Percentiles rank a stretch among this genome's conserved stretches.
Evolutionary conservation across 2,329 filamentous ascomycete species (phyloP).

Genomic region (Xylariaceae sp.): DNA sequence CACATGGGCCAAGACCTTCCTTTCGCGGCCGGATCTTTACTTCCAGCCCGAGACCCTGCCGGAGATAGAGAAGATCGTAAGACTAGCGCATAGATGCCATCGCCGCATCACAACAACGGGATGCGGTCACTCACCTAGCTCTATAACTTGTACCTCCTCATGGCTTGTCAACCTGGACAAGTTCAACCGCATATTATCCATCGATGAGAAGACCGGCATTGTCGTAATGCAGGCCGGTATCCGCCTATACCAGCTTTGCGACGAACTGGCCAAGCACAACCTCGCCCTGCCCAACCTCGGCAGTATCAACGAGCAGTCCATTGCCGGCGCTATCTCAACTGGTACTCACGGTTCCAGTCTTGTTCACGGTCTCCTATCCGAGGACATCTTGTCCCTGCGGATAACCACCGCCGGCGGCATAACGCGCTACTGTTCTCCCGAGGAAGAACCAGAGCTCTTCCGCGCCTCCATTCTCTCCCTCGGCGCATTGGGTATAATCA

Average conservation of each 20-base stretch:
- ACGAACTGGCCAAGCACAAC: slow-evolving; percentile 66
- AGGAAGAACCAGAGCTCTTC: slow-evolving; percentile 73
- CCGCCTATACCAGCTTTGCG: slow-evolving; percentile 67
- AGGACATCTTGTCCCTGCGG: slow-evolving; percentile 67
- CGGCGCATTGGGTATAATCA: slow-evolving; percentile 85
- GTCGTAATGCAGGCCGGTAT: slow-evolving; percentile 87
- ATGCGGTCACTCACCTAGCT: slow-evolving; percentile 85
- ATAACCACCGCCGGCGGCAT: slow-evolving; percentile 79
- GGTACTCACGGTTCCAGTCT: slow-evolving; percentile 89
- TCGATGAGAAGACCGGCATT: slow-evolving; percentile 60
- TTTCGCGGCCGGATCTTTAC: slow-evolving; percentile 83
- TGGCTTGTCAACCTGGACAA: slow-evolving; percentile 94
- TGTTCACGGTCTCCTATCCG: slow-evolving; percentile 75
- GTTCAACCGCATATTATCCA: slow-evolving; percentile 64
- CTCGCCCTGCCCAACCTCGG: slow-evolving; percentile 88
- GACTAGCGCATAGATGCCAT: slow-evolving; percentile 72
- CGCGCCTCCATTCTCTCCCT: slow-evolving; percentile 81
- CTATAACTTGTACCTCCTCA: slow-evolving; percentile 85
- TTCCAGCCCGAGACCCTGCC: slow-evolving; percentile 72
- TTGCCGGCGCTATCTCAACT: slow-evolving; percentile 87
- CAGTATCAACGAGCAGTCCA: slow-evolving; percentile 90
- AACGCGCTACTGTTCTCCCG: slow-evolving; percentile 63
- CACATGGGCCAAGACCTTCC: slow-evolving; percentile 94
- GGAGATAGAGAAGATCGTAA: slow-evolving; percentile 80
- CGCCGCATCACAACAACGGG: slow-evolving; percentile 82